These are phyloP conservation scores for Avena atlantica DNA, from an alignment of 176 grass and related monocot species.

Conservation along the genomic window DNA sequence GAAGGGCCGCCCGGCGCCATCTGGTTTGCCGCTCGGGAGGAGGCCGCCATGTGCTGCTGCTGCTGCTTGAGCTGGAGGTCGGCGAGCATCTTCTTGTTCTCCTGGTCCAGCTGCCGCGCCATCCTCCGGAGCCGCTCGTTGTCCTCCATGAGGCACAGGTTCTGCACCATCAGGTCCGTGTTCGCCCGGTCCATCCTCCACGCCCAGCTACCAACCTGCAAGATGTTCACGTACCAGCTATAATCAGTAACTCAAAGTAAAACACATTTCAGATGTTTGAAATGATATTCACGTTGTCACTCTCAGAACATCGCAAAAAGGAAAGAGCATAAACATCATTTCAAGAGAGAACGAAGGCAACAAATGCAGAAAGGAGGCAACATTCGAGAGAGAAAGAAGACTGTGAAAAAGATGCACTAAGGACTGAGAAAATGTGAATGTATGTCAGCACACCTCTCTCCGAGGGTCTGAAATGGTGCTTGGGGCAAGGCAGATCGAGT, in stretches of 20 bases:
- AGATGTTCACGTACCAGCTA: no score
- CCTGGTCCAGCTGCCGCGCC: conserved; percentile 59
- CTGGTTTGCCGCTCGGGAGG: not conserved
- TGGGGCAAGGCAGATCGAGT: not conserved
- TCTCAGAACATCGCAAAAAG: not conserved
- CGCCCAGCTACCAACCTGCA: conserved; percentile 10
- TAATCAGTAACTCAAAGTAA: not conserved
- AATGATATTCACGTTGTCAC: not conserved
- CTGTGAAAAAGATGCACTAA: not conserved
- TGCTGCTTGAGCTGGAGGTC: conserved; percentile 51
- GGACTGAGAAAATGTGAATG: not conserved
- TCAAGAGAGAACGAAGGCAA: no score
- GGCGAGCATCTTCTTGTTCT: conserved; percentile 66
- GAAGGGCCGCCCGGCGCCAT: not conserved
- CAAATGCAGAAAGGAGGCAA: not conserved
- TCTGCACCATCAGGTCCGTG: conserved; percentile 59
- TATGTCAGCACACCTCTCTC: not conserved
- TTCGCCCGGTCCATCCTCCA: conserved; percentile 49
- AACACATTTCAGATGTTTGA: not conserved
- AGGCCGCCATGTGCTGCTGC: not conserved
- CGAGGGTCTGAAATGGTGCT: not conserved
- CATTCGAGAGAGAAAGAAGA: not conserved
- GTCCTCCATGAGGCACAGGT: conserved; percentile 67
- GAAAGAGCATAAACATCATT: no score
- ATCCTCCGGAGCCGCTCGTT: conserved; percentile 73